Evolutionary conservation across 306 rosid species (phyloP), one percentile per base, ranked within the genome.

Genomic region (Gastrolobium bilobum): DNA sequence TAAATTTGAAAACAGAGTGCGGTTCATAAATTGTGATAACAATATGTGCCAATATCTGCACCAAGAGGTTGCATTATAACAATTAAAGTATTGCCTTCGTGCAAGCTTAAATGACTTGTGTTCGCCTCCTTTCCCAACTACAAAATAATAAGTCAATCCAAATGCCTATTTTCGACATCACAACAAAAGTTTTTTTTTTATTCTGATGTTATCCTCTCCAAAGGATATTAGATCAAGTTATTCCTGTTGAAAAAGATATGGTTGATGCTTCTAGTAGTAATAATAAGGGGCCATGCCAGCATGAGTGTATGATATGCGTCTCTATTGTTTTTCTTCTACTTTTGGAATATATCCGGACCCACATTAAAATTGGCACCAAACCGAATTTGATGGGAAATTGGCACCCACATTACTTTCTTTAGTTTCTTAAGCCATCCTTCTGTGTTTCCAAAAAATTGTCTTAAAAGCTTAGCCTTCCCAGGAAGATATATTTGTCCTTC

Each of bases 171-270:
- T 73, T 77, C 34, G 59, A 80, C 65, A 57, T 7, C 70, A 65
- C 71, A 86, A 76, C 63, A 67, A 76, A 86, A 80, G 83, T 33
- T 40, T 20, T 75, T 20, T 20, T 26, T 76, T 34, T 61, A 83
- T 79, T 71, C 66, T 70, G 82, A 80, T 70, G 68, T 14, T 33
- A 52, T 75, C 63, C 50, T 40, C 68, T 79, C 57, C 7, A 29
- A 61, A 52, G 60, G 48, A 60, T 26, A 68, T 29, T 62, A 33
- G 67, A 80, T 71, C 59, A 48, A 71, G 39, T 66, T 79, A 54
- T 79, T 79, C 77, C 54, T 34, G 65, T 58, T 44, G 80, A 83
- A 82, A 86, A 86, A 74, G 87, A 75, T 56, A 86, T 72, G 68
- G 78, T 75, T 63, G 75, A 70, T 57, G 83, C 72, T 39, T 78